Conservation (phyloP, 768 basidiomycete genomes). For the Pisolithus sp. region DNA sequence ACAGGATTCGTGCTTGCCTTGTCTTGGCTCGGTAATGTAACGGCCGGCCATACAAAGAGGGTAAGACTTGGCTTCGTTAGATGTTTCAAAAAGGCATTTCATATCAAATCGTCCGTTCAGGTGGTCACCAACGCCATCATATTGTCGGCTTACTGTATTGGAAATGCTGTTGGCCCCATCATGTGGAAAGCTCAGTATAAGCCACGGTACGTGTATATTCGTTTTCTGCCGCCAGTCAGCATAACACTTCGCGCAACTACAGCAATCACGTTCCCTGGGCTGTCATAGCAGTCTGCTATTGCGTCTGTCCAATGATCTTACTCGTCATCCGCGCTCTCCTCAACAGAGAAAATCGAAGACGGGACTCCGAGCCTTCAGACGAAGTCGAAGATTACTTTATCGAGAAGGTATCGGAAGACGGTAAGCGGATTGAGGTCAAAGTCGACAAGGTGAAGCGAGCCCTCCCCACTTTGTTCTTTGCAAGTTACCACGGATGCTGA, state of each 20-base stretch:
- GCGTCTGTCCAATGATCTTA: conserved; percentile 41
- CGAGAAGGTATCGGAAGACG: conserved; percentile 44
- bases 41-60: conserved; percentile 67
- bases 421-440: conserved; percentile 46
- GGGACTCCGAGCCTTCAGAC: conserved; percentile 50
- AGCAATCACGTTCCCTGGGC: conserved; percentile 75
- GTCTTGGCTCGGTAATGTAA: conserved; percentile 60
- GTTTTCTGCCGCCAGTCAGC: not conserved
- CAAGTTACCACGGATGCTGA: not conserved
- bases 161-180: conserved; percentile 63
- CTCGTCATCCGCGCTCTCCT: conserved; percentile 50
- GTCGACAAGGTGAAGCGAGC: conserved; percentile 54
- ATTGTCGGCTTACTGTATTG: conserved; percentile 62
- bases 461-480: not conserved
- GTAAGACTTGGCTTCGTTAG: conserved; percentile 35
- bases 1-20: conserved; percentile 57
- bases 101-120: conserved; percentile 4
- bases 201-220: conserved; percentile 41
- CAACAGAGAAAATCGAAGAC: conserved; percentile 52
- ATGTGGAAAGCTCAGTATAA: conserved; percentile 71
- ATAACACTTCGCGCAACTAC: not conserved
- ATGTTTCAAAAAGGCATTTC: not conserved
- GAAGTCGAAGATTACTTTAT: conserved; percentile 60
- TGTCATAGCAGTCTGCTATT: conserved; percentile 63
- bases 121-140: conserved; percentile 56